A percentile compares a stretch with the other conserved stretches of the same genome.
phyloP scores from a whole-genome alignment of 148 eudicot genomes.

The Spergularia bocconei region DNA sequence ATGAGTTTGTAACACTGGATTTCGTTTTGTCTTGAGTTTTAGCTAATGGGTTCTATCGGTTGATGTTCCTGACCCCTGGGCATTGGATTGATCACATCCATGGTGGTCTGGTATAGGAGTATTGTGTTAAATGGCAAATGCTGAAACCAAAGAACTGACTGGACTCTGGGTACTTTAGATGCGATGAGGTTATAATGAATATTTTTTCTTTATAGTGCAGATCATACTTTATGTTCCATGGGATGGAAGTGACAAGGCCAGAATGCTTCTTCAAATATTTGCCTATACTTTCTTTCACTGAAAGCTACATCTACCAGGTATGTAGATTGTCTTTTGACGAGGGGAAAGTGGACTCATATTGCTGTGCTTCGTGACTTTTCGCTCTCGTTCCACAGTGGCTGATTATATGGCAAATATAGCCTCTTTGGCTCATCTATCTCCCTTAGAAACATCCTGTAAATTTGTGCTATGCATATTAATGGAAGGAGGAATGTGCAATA shows the following conservation, averaged over 20 bases:
- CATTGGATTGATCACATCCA: not conserved
- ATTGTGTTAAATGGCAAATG: not conserved
- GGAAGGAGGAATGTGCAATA: not conserved
- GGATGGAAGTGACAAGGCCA: conserved; percentile 64
- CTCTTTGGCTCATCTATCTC: not conserved
- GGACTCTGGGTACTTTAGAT: not conserved
- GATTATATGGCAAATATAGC: too few relatives aligned
- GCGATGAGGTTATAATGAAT: not conserved
- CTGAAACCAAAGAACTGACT: not conserved
- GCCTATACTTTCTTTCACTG: conserved; percentile 85
- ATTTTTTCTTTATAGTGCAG: conserved; percentile 61
- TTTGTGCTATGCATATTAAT: not conserved
- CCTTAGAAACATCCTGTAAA: not conserved
- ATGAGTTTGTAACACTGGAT: not conserved
- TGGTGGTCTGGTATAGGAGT: not conserved
- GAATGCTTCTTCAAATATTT: conserved; percentile 69
- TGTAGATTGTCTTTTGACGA: conserved; percentile 7
- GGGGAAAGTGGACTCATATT: not conserved
- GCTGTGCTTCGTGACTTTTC: not conserved
- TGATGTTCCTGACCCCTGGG: conserved; percentile 1
- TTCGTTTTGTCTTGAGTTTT: not conserved
- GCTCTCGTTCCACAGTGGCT: not conserved
- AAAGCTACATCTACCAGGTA: conserved; percentile 97
- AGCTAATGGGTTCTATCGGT: not conserved
- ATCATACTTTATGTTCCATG: conserved; percentile 95